Base-by-base conservation (phyloP, 2,329 filamentous ascomycete genomes). In the Achaetomium macrosporum region DNA sequence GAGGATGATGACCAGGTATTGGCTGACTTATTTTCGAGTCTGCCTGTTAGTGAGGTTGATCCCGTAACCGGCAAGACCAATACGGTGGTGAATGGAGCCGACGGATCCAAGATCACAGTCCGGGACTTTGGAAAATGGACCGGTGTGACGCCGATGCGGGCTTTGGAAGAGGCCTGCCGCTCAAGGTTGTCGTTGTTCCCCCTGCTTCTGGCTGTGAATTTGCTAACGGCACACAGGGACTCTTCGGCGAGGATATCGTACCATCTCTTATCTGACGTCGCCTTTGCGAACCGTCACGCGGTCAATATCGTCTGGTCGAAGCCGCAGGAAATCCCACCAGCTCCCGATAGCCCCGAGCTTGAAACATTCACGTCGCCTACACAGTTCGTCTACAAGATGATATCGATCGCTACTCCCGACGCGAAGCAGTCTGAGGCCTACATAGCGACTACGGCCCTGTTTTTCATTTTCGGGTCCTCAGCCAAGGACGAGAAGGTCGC, bases 131-230 rank as follows among this genome's bases (percentile, higher is more conserved):
- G 89, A 1, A 90, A 89, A 67, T 84, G 83, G 74, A 80, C 81
- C 13, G 91, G 92, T 8, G 70, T 95, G 30, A 87, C 75, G 61
- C 91, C 92, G 15, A 81, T 83, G 57, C 79, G 87, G 59, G 77
- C 88, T 29, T 71, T 97, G 12, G 90, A 96, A 67, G 91, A 96
- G 67, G 82, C 88, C n/a, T 95, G 91, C 66, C 85, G 87, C 61
- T 82, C 90, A 57, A 85, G 85, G 85, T 87, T 86, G 13, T 17
- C 31, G n/a, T 15, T 9, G 8, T 20, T 25, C 17, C 60, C 67
- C 63, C 59, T 7, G 55, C 56, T 36, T n/a, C 31, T 15, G 4
- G 29, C 43, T 25, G 35, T 29, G 5, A 39, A 54, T 59, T 15
- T 54, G 56, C 50, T 50, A 50, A 61, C 53, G 20, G 42, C 5